phyloP scores from a whole-genome alignment of 352 stramenopile genomes.

The Peronospora belbahrii region DNA sequence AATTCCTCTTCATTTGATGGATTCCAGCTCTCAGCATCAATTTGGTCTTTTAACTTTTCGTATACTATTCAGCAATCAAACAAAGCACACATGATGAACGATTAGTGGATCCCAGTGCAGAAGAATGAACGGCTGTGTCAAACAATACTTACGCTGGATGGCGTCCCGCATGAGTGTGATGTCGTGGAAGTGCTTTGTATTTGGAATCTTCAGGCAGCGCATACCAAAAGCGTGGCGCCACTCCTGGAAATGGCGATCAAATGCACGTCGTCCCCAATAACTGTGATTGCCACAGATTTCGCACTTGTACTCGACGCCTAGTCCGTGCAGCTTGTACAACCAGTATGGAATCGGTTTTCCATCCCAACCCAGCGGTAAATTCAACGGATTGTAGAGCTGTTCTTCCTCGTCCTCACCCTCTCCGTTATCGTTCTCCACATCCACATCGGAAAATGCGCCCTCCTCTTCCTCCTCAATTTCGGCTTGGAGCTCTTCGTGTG shows the following conservation, averaged over 20 bases:
- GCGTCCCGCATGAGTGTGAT: conserved; percentile 98
- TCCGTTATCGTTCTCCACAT: conserved; percentile 54
- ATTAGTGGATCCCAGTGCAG: not conserved
- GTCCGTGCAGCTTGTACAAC: conserved; percentile 99
- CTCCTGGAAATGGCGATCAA: conserved; percentile 98
- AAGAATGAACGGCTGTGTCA: not conserved
- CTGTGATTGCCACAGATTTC: conserved; percentile 99
- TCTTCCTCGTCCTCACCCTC: conserved; percentile 88
- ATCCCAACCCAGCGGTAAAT: conserved; percentile 97
- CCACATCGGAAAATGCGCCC: conserved; percentile 71
- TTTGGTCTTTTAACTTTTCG: conserved; percentile 91
- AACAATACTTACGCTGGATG: conserved; percentile 48
- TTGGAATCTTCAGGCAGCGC: conserved; percentile 97
- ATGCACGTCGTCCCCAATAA: conserved; percentile 94
- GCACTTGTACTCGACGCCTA: conserved; percentile 98
- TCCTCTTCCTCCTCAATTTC: conserved; percentile 85
- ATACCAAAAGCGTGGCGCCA: conserved; percentile 97
- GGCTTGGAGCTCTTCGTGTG: conserved; percentile 78
- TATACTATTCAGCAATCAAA: conserved; percentile 75
- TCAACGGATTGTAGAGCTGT: conserved; percentile 98
- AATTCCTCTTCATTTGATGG: conserved; percentile 95
- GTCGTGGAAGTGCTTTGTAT: conserved; percentile 99
- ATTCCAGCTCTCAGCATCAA: conserved; percentile 92
- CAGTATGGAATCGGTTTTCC: conserved; percentile 99
- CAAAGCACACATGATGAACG: not conserved